phyloP scores from a whole-genome alignment of 805 yeast species.

The Monosporozyma aquatica region DNA sequence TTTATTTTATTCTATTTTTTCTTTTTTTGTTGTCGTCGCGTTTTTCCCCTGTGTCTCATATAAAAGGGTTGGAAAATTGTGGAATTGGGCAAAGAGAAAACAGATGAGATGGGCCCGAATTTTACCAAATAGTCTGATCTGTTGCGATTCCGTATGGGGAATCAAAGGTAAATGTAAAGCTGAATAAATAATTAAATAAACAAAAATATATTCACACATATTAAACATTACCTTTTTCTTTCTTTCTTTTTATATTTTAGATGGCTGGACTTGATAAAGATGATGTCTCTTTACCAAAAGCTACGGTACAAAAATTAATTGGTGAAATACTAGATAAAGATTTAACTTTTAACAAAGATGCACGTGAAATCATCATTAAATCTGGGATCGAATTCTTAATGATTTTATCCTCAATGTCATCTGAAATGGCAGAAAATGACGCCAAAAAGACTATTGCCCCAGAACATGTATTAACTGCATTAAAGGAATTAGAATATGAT shows the following conservation, averaged over 20 bases:
- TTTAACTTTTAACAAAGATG: constrained; percentile 80
- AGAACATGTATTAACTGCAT: constrained; percentile 88
- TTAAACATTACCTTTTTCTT: no score
- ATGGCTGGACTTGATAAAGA: constrained; percentile 16
- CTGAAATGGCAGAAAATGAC: constrained; percentile 93
- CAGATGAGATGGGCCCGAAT: no score
- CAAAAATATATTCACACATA: no score
- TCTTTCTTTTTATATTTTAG: no score
- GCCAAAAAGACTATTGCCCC: constrained; percentile 93
- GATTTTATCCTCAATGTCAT: constrained; percentile 87
- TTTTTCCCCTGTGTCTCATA: no score
- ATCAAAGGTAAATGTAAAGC: no score
- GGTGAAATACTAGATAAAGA: constrained; percentile 86
- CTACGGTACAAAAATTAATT: constrained; percentile 92
- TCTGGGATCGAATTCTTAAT: constrained; percentile 94
- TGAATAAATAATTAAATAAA: background rate
- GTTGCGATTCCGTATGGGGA: no score
- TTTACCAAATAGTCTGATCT: no score
- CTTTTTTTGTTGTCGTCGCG: no score
- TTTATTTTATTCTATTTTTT: no score
- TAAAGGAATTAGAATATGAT: constrained; percentile 76
- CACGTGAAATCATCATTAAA: constrained; percentile 89
- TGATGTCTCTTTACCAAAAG: constrained; percentile 36
- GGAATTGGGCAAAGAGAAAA: no score
- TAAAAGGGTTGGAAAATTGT: no score